These are phyloP conservation scores for Aureobasidium sp. DNA, from an alignment of 2,329 filamentous ascomycete species.

Conservation along the genomic window DNA sequence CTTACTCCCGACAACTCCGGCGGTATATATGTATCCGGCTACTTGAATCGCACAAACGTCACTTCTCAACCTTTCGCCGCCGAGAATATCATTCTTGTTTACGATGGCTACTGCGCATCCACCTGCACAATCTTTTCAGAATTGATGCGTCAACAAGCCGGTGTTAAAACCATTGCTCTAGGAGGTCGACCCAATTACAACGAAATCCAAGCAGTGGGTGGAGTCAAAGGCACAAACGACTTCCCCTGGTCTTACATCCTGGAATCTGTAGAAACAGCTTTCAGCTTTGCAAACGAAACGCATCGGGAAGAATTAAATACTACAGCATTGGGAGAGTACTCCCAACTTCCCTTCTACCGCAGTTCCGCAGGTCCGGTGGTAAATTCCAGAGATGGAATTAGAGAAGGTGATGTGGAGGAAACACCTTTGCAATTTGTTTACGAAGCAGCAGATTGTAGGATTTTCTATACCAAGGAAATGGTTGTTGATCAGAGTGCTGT, in stretches of 20 bases:
- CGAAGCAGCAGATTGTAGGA: constrained; percentile 56
- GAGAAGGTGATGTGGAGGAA: constrained; percentile 39
- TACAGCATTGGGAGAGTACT: constrained; percentile 33
- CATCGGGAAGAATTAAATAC: constrained; percentile 26
- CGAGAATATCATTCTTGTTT: constrained; percentile 62
- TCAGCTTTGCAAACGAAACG: constrained; percentile 23
- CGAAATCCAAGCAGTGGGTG: constrained; percentile 50
- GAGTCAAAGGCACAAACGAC: constrained; percentile 48
- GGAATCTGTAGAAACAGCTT: constrained; percentile 26
- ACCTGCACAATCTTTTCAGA: constrained; percentile 54
- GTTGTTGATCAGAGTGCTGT: constrained; percentile 50
- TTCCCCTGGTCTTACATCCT: constrained; percentile 30
- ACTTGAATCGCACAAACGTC: constrained; percentile 52
- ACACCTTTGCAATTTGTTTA: constrained; percentile 55
- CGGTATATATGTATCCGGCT: constrained; percentile 52
- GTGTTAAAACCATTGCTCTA: constrained; percentile 46
- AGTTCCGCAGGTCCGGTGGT: constrained; percentile 27
- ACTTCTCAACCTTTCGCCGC: constrained; percentile 58
- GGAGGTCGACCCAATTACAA: constrained; percentile 46
- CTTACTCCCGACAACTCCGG: constrained; percentile 37
- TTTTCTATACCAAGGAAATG: constrained; percentile 60
- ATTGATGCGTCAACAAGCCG: constrained; percentile 49
- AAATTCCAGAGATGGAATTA: constrained; percentile 36
- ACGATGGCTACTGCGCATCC: constrained; percentile 51
- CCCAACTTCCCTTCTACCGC: constrained; percentile 30